Conservation (phyloP, 352 stramenopile species). For the Pilasporangium apinafurcum region DNA sequence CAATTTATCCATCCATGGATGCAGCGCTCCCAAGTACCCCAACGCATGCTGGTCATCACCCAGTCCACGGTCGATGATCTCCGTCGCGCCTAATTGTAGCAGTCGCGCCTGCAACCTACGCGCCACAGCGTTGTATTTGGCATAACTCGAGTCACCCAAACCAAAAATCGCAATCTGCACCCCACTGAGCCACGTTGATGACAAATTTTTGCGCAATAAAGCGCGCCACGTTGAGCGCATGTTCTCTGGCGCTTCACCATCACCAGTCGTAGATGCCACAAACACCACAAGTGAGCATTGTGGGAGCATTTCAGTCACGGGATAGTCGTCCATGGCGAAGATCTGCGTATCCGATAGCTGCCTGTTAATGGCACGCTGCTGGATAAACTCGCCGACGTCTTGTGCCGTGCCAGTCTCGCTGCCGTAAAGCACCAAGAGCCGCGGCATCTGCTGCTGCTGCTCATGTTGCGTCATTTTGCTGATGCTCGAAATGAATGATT, state of each 20-base stretch:
- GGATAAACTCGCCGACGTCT: conserved; percentile 81
- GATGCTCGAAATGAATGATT: too few species aligned
- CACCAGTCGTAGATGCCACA: conserved; percentile 87
- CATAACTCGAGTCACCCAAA: conserved; percentile 89
- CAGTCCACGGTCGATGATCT: conserved; percentile 70
- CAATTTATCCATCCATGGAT: conserved; percentile 73
- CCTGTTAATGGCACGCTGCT: conserved; percentile 54
- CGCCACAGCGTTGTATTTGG: conserved; percentile 90
- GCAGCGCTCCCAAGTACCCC: conserved; percentile 81
- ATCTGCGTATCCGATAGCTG: conserved; percentile 47
- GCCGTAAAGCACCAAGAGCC: conserved; percentile 85
- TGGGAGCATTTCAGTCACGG: conserved; percentile 38
- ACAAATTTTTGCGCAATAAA: conserved; percentile 83
- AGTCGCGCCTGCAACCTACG: conserved; percentile 80
- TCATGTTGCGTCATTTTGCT: too few species aligned
- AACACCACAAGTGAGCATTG: conserved; percentile 76
- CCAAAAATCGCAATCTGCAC: conserved; percentile 88
- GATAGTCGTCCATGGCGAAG: conserved; percentile 64
- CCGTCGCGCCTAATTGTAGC: conserved; percentile 74
- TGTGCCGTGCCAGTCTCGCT: conserved; percentile 87
- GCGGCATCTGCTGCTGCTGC: conserved; percentile 16
- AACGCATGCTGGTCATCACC: conserved; percentile 87
- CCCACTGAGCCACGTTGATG: conserved; percentile 46
- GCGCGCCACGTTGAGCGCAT: conserved; percentile 83
- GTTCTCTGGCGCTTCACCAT: conserved; percentile 89